Base-by-base conservation (phyloP, 257 asterid species). In the Coffea canephora region DNA sequence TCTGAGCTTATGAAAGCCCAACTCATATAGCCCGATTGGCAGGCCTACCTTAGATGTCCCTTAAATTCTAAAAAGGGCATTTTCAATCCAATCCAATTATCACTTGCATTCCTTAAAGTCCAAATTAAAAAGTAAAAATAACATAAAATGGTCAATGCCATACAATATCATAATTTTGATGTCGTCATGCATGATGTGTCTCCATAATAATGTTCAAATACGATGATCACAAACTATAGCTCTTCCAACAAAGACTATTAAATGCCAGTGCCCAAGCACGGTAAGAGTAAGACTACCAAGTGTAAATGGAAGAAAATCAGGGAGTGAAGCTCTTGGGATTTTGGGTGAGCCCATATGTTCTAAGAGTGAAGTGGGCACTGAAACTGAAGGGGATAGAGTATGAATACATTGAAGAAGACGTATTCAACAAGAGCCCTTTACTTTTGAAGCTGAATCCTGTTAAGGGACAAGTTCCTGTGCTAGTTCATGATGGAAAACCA, bases 341-440 rank as follows among this genome's bases (percentile, higher is more conserved):
- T 31, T 87, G 90, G 90, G 83, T 75, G 2, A 89, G 90, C 85
- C 87, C 84, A 39, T 85, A 27, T 69, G 85, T 66, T 34, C 75
- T 76, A 0, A 82, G 90, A 36, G 90, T 89, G 50, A 81, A 82
- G 57, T 87, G 88, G 89, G 54, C 54, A 49, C 54, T 49, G 54
- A 49, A 49, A 49, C 8, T 49, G 54, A 49, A 49, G 54, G 54
- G 54, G 14, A 49, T 49, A 11, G 14, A 49, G 13, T 49, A 49
- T 49, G 54, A 49, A 49, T 49, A 49, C 14, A 49, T 49, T 49
- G 54, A 49, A 78, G 92, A 89, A 78, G 92, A 89, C 74, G 67
- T 89, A n/a, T 65, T 10, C 82, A 82, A 84, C 46, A 87, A 61
- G 82, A 82, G 79, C 79, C 82, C 89, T 65, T 50, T 81, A 27